Evolutionary conservation across 345 rosid genomes (phyloP).

Genomic region (Xanthoceras sorbifolium): DNA sequence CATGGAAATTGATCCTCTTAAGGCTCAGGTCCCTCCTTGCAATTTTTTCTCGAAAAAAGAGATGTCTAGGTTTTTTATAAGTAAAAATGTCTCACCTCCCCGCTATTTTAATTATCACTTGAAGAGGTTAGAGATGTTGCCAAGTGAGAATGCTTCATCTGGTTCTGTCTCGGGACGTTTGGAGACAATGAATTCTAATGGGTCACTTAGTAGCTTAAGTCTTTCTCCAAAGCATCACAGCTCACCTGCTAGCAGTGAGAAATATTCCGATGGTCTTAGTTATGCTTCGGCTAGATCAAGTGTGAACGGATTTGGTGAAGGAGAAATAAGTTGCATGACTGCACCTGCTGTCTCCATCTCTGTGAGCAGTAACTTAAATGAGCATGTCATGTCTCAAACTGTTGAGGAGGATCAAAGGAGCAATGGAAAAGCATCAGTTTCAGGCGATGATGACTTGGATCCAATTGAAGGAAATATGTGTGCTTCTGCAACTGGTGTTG

Average conservation of each 20-base stretch:
- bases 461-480: constrained; percentile 87
- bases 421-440: constrained; percentile 37
- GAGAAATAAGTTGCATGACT: constrained; percentile 27
- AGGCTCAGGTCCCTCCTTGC: constrained; percentile 80
- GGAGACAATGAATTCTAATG: constrained; percentile 43
- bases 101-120: constrained; percentile 44
- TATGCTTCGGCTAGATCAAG: constrained; percentile 31
- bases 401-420: constrained; percentile 33
- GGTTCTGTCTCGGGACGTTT: constrained; percentile 25
- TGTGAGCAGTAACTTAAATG: constrained; percentile 36
- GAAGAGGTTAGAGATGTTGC: constrained; percentile 39
- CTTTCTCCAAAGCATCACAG: constrained; percentile 32
- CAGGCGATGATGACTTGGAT: constrained; percentile 57
- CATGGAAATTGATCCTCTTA: constrained; percentile 64
- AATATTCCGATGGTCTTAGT: constrained; percentile 35
- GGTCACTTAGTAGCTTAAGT: constrained; percentile 26
- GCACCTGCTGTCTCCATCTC: constrained; percentile 32
- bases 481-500: constrained; percentile 96
- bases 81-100: constrained; percentile 57
- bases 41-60: constrained; percentile 79
- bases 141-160: constrained; percentile 30
- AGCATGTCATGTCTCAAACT: constrained; percentile 30
- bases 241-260: constrained; percentile 34
- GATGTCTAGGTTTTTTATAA: constrained; percentile 72
- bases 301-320: constrained; percentile 29